These are phyloP conservation scores for Nannochloropsis gaditana DNA, from an alignment of 108 stramenopile genomes.

Conservation along the genomic window DNA sequence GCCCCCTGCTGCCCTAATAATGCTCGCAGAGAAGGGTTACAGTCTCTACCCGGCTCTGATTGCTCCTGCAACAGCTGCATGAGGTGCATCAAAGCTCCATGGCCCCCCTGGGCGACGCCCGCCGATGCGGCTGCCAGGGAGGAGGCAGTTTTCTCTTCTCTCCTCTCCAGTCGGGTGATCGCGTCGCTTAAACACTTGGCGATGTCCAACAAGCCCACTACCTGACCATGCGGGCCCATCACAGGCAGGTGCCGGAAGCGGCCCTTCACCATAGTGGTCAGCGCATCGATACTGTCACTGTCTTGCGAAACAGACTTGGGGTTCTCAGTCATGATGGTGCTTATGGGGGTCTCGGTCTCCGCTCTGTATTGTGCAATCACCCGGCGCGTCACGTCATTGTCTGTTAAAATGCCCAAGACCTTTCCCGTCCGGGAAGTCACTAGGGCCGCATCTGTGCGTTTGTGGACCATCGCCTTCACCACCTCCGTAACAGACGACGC, in stretches of 20 bases:
- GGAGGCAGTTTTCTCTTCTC: slow-evolving; percentile 51
- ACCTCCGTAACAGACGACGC: slow-evolving; percentile 31
- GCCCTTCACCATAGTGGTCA: slow-evolving; percentile 83
- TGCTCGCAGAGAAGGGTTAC: slow-evolving; percentile 24
- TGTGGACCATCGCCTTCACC: slow-evolving; percentile 39
- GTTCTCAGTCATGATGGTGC: slow-evolving; percentile 77
- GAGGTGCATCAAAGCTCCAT: not conserved
- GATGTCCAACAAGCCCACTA: slow-evolving; percentile 83
- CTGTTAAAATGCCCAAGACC: slow-evolving; percentile 71
- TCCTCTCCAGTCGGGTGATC: slow-evolving; percentile 74
- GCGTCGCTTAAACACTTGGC: slow-evolving; percentile 92
- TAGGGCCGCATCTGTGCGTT: slow-evolving; percentile 34
- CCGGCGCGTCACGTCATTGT: slow-evolving; percentile 83
- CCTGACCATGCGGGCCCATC: slow-evolving; percentile 65
- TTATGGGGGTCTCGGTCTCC: slow-evolving; percentile 63
- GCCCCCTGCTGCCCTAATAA: not conserved
- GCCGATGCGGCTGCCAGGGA: not conserved
- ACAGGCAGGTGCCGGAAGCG: slow-evolving; percentile 87
- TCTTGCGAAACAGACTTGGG: slow-evolving; percentile 80
- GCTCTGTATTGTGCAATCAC: slow-evolving; percentile 71
- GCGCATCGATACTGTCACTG: slow-evolving; percentile 50
- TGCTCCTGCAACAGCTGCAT: slow-evolving; percentile 44
- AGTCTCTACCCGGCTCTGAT: slow-evolving; percentile 40
- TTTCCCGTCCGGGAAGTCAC: slow-evolving; percentile 18
- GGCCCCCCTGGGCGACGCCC: not conserved